A percentile compares a stretch with the other conserved stretches of the same genome.
Evolutionary conservation across 208 protist genomes (phyloP).

Genomic region (Acanthamoeba sp.): DNA sequence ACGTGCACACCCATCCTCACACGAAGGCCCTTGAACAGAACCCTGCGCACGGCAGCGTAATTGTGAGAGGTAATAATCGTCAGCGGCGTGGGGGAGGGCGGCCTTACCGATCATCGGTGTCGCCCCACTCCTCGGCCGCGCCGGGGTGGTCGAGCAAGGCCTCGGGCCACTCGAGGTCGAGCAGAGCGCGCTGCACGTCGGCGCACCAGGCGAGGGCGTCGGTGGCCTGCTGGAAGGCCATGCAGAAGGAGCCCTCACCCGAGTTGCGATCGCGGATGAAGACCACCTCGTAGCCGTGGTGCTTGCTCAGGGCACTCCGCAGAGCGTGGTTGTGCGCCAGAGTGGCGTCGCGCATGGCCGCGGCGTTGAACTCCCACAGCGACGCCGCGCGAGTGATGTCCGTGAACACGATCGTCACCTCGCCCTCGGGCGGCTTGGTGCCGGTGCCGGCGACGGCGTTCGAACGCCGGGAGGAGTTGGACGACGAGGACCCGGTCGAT

Average conservation of each 20-base stretch:
- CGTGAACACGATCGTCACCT: conserved; percentile 59
- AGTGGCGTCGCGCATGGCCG: conserved; percentile 70
- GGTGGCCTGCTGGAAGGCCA: conserved; percentile 63
- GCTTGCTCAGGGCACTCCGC: not conserved
- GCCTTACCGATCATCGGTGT: conserved; percentile 50
- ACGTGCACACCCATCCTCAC: conserved; percentile 69
- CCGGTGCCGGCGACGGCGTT: not conserved
- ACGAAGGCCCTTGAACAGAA: conserved; percentile 51
- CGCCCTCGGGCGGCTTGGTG: not conserved
- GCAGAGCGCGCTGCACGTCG: conserved; percentile 48
- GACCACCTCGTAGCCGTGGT: conserved; percentile 59
- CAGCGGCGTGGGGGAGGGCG: no score
- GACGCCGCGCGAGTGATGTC: conserved; percentile 58
- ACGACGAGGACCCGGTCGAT: not conserved
- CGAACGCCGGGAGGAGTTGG: not conserved
- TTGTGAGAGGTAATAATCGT: no score
- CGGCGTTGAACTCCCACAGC: conserved; percentile 61
- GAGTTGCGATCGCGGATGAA: conserved; percentile 18
- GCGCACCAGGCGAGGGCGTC: conserved; percentile 32
- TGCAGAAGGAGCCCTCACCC: conserved; percentile 71
- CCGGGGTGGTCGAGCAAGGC: conserved; percentile 29
- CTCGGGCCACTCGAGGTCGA: conserved; percentile 10
- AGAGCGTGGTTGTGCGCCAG: conserved; percentile 47
- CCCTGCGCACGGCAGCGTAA: no score
- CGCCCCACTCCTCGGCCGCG: conserved; percentile 38